phyloP scores from a whole-genome alignment of 768 basidiomycete species.

The Agaricus sinodeliciosus region DNA sequence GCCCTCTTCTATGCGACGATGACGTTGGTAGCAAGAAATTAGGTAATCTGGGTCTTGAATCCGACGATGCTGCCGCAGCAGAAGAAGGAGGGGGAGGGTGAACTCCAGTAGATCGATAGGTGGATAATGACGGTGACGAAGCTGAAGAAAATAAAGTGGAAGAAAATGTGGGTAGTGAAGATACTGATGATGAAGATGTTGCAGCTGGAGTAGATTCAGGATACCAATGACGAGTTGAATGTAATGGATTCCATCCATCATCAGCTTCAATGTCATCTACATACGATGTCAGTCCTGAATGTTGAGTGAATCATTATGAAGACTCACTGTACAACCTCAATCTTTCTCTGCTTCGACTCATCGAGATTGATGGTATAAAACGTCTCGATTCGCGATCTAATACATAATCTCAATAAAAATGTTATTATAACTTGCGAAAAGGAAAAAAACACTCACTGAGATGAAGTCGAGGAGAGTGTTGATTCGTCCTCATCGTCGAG shows the following conservation, averaged over 20 bases:
- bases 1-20: background rate
- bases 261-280: background rate
- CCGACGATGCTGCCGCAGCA: background rate
- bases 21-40: background rate
- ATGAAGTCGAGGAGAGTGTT: background rate
- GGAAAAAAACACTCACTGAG: background rate
- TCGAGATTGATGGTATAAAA: background rate
- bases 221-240: background rate
- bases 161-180: background rate
- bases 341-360: background rate
- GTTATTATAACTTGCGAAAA: background rate
- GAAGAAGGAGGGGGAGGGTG: background rate
- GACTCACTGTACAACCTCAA: background rate
- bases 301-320: background rate
- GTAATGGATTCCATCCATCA: constrained; percentile 4
- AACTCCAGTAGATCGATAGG: background rate
- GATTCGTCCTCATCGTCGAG: background rate
- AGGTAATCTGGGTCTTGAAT: background rate
- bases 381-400: constrained; percentile 1
- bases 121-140: background rate
- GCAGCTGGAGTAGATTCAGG: background rate
- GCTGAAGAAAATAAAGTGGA: constrained; percentile 2
- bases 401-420: background rate
- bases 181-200: background rate
- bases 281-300: background rate